Evolutionary conservation across 164 flowering plant species (phyloP).

Genomic region (Paratinospora sagittata): DNA sequence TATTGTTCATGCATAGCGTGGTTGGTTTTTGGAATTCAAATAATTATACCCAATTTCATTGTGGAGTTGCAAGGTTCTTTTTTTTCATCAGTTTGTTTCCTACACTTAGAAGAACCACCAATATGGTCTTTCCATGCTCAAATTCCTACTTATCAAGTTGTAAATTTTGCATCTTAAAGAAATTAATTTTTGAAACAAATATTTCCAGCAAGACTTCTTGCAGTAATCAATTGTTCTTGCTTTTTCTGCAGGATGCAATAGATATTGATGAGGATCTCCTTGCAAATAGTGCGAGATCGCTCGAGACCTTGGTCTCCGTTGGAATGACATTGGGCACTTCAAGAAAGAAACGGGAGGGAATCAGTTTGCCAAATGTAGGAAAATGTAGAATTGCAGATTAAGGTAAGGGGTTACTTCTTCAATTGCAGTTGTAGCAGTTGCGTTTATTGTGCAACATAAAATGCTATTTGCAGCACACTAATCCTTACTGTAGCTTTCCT

Average conservation of each 20-base stretch:
- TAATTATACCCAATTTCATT: background rate
- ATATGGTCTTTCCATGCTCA: background rate
- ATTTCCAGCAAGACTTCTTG: background rate
- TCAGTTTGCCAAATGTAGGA: conserved; percentile 22
- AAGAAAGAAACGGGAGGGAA: conserved; percentile 24
- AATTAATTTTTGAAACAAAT: background rate
- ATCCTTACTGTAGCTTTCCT: background rate
- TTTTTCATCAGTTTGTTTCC: background rate
- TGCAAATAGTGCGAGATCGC: conserved; percentile 68
- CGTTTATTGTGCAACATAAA: background rate
- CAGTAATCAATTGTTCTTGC: background rate
- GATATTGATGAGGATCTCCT: conserved; percentile 72
- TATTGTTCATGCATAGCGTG: background rate
- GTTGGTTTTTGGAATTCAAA: background rate
- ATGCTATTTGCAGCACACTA: background rate
- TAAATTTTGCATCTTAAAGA: background rate
- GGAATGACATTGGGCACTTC: conserved; percentile 78
- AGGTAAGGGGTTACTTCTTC: background rate
- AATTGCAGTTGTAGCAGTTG: background rate
- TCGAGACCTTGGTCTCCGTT: conserved; percentile 78
- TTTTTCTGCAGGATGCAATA: conserved; percentile 53
- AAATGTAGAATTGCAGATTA: background rate
- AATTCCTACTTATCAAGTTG: no score
- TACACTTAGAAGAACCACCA: background rate
- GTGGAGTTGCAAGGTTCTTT: background rate